These are phyloP conservation scores for Jacaranda mimosifolia DNA, from an alignment of 257 asterid genomes.

Conservation along the genomic window DNA sequence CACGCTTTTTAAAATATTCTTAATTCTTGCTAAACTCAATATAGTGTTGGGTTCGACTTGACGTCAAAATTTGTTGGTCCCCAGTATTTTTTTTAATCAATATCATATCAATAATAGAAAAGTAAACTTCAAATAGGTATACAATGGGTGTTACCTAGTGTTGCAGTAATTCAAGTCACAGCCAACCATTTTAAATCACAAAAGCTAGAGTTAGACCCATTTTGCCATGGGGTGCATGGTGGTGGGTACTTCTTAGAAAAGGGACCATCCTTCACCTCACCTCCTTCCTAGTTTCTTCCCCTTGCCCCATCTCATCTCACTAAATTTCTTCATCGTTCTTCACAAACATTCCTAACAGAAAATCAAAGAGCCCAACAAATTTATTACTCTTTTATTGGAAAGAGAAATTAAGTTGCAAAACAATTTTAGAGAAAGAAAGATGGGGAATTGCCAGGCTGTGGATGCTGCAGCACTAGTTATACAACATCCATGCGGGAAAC, in stretches of 20 bases:
- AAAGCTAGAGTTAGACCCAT: neutral
- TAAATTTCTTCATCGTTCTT: constrained; percentile 33
- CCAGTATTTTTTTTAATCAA: no score
- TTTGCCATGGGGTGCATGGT: constrained; percentile 23
- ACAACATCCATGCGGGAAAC: constrained; percentile 82
- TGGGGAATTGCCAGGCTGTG: constrained; percentile 95
- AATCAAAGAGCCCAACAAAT: neutral
- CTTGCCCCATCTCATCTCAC: constrained; percentile 35
- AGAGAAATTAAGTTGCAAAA: neutral
- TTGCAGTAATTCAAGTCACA: neutral
- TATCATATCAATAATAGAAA: no score
- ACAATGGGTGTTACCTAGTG: no score
- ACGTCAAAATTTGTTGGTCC: no score
- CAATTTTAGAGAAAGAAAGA: constrained; percentile 19
- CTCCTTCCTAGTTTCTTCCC: constrained; percentile 36
- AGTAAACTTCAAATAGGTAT: no score
- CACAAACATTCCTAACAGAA: constrained; percentile 45
- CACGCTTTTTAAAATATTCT: no score
- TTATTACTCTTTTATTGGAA: neutral
- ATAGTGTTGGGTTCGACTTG: no score
- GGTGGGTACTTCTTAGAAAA: constrained; percentile 43
- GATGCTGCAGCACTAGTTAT: constrained; percentile 92
- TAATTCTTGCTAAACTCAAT: no score
- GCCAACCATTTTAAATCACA: neutral
- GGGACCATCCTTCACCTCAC: constrained; percentile 47